These are phyloP conservation scores for Epichloe gansuensis DNA, from an alignment of 2,329 filamentous ascomycete species.

Conservation along the genomic window DNA sequence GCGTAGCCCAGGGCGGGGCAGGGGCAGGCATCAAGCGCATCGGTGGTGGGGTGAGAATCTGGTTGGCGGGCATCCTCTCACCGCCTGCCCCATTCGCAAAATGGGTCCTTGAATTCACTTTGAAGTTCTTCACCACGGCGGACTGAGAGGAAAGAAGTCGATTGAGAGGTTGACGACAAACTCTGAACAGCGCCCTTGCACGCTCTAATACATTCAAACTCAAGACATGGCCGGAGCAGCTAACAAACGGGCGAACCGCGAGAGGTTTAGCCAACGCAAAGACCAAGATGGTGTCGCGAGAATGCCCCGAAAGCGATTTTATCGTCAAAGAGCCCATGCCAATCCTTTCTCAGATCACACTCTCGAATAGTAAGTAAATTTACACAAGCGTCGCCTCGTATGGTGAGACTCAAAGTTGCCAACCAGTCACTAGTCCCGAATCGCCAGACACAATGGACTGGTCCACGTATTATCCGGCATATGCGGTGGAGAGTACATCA, in stretches of 20 bases:
- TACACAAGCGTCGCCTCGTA: background rate
- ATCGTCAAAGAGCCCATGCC: constrained; percentile 89
- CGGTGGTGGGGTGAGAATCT: no score
- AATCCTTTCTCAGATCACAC: constrained; percentile 96
- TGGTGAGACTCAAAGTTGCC: constrained; percentile 2
- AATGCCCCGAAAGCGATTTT: constrained; percentile 89
- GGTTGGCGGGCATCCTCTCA: background rate
- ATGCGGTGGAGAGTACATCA: constrained; percentile 31
- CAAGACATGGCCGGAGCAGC: constrained; percentile 17
- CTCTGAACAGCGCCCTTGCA: background rate
- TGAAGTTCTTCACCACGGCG: background rate
- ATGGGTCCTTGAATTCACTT: background rate
- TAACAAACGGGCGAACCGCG: constrained; percentile 53
- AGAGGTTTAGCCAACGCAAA: constrained; percentile 48
- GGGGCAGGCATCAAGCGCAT: background rate
- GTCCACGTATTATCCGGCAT: constrained; percentile 72
- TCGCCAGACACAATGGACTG: constrained; percentile 83
- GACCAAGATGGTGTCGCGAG: constrained; percentile 41
- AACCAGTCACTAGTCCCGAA: constrained; percentile 47
- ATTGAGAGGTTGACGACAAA: background rate
- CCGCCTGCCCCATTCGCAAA: constrained; percentile 8
- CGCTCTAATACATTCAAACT: background rate
- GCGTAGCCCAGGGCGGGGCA: background rate
- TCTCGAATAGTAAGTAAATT: constrained; percentile 60
- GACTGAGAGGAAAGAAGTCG: background rate